Percentiles rank a stretch among this genome's conserved stretches.
Conservation (phyloP, 1,284 basidiomycete genomes). For the Fomitopsis schrenkii region DNA sequence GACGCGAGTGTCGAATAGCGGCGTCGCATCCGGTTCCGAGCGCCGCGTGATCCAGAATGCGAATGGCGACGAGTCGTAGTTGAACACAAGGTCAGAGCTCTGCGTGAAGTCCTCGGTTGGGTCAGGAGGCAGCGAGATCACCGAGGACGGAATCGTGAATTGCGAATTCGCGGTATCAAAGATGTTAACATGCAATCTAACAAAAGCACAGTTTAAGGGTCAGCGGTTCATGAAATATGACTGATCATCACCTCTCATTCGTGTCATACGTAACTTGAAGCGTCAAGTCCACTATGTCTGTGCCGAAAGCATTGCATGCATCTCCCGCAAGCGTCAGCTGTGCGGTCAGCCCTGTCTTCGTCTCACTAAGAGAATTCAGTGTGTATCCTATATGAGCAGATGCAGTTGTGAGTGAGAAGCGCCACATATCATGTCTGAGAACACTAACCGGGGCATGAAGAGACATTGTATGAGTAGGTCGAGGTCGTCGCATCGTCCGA, state of each 20-base stretch:
- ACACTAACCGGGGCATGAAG: constrained; percentile 3
- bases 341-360: constrained; percentile 49
- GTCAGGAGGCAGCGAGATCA: constrained; percentile 45
- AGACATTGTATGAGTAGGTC: constrained; percentile 1
- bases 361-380: constrained; percentile 41
- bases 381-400: constrained; percentile 42
- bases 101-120: constrained; percentile 31
- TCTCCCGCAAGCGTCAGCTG: constrained; percentile 52
- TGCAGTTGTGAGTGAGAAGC: neutral
- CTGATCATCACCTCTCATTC: constrained; percentile 35
- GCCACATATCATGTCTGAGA: neutral
- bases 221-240: neutral
- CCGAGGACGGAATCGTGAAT: constrained; percentile 62
- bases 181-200: constrained; percentile 74
- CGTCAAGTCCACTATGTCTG: constrained; percentile 58
- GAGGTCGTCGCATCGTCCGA: neutral
- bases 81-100: constrained; percentile 61
- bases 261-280: constrained; percentile 68
- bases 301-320: constrained; percentile 71
- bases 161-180: constrained; percentile 63
- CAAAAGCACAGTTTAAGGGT: constrained; percentile 1
- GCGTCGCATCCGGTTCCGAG: constrained; percentile 47
- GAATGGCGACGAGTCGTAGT: constrained; percentile 63
- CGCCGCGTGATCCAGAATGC: constrained; percentile 77
- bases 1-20: constrained; percentile 73